Percentiles rank a stretch among this genome's conserved stretches.
Evolutionary conservation across 2,329 filamentous ascomycete species (phyloP).

Genomic region (Cytospora chrysosperma): DNA sequence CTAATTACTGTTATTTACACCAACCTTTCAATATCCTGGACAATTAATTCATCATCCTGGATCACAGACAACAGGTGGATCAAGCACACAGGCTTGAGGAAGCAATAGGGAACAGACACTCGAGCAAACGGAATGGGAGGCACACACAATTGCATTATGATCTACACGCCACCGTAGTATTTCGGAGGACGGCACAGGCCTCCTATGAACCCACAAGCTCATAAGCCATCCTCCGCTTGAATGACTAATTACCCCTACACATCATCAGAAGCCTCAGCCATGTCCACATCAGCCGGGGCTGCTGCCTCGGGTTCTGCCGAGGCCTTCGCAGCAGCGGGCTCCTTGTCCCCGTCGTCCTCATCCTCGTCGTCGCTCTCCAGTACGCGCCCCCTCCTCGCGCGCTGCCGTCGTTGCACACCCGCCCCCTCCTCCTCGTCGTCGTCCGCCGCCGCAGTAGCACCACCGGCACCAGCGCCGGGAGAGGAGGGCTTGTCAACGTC

Average conservation of each 20-base stretch:
- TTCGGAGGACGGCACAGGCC: background rate
- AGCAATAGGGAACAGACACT: background rate
- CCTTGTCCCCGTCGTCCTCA: conserved; percentile 38
- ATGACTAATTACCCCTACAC: conserved; percentile 27
- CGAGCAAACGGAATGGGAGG: background rate
- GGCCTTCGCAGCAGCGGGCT: conserved; percentile 22
- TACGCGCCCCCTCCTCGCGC: conserved; percentile 50
- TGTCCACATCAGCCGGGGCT: conserved; percentile 32
- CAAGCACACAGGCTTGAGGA: background rate
- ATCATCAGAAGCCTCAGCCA: conserved; percentile 36
- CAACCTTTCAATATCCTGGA: background rate
- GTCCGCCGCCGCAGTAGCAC: conserved; percentile 20
- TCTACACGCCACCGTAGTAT: background rate
- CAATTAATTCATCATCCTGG: background rate
- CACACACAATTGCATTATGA: background rate
- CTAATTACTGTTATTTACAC: background rate
- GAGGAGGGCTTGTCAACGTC: conserved; percentile 46
- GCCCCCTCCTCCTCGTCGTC: conserved; percentile 54
- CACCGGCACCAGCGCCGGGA: conserved; percentile 2
- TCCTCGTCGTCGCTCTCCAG: conserved; percentile 56
- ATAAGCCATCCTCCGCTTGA: background rate
- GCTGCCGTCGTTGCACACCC: conserved; percentile 38
- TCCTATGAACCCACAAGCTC: background rate
- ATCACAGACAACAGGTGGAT: background rate
- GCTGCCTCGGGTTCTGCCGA: conserved; percentile 25